Conservation (phyloP, 305 asterid genomes). For the Fraxinus velutina region DNA sequence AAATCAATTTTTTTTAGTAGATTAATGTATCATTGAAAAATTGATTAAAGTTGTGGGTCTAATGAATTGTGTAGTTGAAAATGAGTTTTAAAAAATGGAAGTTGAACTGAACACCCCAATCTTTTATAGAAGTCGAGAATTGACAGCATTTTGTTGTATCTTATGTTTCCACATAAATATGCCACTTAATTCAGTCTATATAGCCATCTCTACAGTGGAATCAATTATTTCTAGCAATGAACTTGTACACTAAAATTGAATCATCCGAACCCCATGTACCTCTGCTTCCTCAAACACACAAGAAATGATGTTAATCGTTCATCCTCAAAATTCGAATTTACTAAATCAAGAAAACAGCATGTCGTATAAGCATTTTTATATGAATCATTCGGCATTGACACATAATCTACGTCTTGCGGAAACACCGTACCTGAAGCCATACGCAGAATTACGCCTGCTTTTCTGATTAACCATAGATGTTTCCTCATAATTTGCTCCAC, state of each 20-base stretch:
- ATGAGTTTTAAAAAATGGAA: neutral
- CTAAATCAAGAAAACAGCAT: neutral
- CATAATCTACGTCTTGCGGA: no score
- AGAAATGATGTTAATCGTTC: constrained; percentile 6
- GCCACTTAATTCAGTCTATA: neutral
- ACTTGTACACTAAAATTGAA: constrained; percentile 28
- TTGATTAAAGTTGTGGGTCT: neutral
- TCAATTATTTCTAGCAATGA: neutral
- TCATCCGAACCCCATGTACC: constrained; percentile 96
- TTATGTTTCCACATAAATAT: neutral
- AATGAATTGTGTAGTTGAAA: neutral
- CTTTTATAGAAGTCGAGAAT: neutral
- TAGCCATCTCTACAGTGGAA: no score
- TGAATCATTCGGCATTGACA: neutral
- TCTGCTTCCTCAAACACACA: constrained; percentile 34
- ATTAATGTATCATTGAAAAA: neutral
- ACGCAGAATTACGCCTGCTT: no score
- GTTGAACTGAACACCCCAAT: neutral
- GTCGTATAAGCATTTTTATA: no score
- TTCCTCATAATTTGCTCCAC: no score
- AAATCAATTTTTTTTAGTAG: neutral
- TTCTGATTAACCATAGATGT: no score
- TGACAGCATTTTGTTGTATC: neutral
- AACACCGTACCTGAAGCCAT: no score
- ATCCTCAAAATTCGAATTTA: neutral